Evolutionary conservation across 345 rosid species (phyloP), one percentile per base, ranked within the genome.

Genomic region (Pugionium cornutum): DNA sequence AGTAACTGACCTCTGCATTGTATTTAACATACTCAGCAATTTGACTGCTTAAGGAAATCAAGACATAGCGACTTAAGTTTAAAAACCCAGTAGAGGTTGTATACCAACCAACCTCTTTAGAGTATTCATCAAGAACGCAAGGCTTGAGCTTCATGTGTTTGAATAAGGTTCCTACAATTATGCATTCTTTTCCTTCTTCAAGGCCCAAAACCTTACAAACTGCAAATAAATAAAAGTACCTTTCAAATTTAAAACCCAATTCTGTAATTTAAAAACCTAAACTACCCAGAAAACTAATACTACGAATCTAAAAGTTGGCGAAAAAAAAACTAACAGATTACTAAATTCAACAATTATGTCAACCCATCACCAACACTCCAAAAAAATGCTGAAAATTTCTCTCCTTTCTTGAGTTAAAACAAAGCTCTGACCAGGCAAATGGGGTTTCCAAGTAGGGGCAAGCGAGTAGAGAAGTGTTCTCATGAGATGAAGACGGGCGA

Each of bases 71-170:
- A 11, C 18, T 18, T 28, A 33, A 18, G 18, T 18, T 18, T 18
- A 28, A 60, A 61, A 70, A 25, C 1, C 44, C 37, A 55, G 9
- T 46, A 54, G 9, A 32, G 32, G 28, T 2, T 32, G 25, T 11
- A 73, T 9, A 50, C 9, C 8, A 57, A 58, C 67, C 29, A 68
- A 87, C 91, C 90, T 86, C 87, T 78, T 83, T 89, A n/a, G 98
- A 86, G 70, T 94, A 94, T 78, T 90, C 99, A 71, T 90, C 97
- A 64, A 94, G 97, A 68, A 94, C 82, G 40, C 85, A 83, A 73
- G 96, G 96, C 66, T 94, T 94, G 66, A 94, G 97, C 76, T 90
- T 85, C 99, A 90, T 94, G 58, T 94, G 86, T 82, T 94, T 94
- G 83, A 80, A 94, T 69, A 94, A 70, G 34, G 97, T 94, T 35